Evolutionary conservation across 495 filamentous ascomycete genomes (phyloP).

Genomic region (Pseudevernia furfuracea): DNA sequence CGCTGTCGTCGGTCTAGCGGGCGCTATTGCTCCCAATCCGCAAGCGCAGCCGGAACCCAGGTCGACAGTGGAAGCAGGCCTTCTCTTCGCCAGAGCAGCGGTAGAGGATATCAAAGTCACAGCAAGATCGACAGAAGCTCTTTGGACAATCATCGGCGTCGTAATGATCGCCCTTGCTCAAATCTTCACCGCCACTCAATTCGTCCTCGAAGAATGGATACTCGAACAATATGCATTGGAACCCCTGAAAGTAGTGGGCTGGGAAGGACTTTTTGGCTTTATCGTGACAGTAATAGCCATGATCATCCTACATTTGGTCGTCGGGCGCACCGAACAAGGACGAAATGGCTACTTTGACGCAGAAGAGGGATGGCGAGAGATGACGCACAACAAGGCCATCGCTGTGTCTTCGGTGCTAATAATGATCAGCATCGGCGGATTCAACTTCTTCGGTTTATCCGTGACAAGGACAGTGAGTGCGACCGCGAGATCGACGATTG

Average conservation of each 20-base stretch:
- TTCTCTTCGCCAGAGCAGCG: constrained; percentile 25
- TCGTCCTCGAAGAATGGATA: constrained; percentile 91
- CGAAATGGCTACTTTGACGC: constrained; percentile 82
- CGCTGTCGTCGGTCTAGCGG: constrained; percentile 80
- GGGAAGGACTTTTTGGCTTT: constrained; percentile 93
- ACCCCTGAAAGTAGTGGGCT: constrained; percentile 85
- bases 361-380: constrained; percentile 71
- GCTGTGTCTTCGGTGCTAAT: constrained; percentile 72
- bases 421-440: constrained; percentile 95
- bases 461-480: constrained; percentile 84
- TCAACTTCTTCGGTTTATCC: constrained; percentile 96
- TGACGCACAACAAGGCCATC: constrained; percentile 61
- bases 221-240: constrained; percentile 83
- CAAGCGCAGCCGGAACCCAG: constrained; percentile 42
- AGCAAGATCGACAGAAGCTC: constrained; percentile 49
- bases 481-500: constrained; percentile 88
- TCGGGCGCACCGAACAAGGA: constrained; percentile 69
- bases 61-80: constrained; percentile 24
- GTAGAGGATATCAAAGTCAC: constrained; percentile 24
- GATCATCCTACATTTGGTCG: constrained; percentile 64
- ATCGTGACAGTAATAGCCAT: constrained; percentile 71
- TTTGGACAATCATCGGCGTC: constrained; percentile 72
- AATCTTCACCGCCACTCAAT: constrained; percentile 94
- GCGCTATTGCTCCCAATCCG: constrained; percentile 63
- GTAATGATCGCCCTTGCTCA: constrained; percentile 85